Base-by-base conservation (phyloP, 306 rosid genomes). In the Lotus japonicus region DNA sequence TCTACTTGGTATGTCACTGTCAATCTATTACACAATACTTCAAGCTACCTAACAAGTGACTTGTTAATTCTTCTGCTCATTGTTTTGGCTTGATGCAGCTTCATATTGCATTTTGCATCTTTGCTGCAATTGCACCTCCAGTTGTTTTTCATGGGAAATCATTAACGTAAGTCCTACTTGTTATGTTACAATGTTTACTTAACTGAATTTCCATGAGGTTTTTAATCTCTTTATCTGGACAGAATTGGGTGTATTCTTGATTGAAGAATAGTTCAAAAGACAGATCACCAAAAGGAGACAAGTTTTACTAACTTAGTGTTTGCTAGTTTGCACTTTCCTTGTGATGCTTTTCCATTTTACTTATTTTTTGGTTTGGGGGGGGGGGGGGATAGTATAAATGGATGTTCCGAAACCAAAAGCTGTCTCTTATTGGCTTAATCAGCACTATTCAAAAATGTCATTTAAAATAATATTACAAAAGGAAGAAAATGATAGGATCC, bases 81-180 rank as follows among this genome's bases (percentile, higher is more conserved):
- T 70, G 63, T 49, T 71, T 73, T 81, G 68, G 14, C 15, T 68
- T 73, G 23, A 19, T 83, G 79, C 96, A 94, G 99, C 60, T 94
- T 53, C 99, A 94, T 60, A 84, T 94, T 55, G 89, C 51, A 54
- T 94, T 94, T 87, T 94, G 97, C 75, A 77, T 94, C 63, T 73
- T 90, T 59, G 99, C 99, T 70, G 96, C 99, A 6, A 94, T 94
- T 72, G 99, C 99, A 1, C 99, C 99, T 58, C 99, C 97, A 6
- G 41, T 94, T 73, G 99, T 94, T 83, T 94, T 94, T 61, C 96
- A 88, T 53, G 99, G 99, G 55, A 83, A 76, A 78, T 94, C 99
- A 59, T 84, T 94, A 74, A 86, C 99, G 99, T 90, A 88, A 90
- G 97, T 80, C 56, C 56, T 65, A 4, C 61, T 11, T 33, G 14